Percentiles rank a stretch among this genome's conserved stretches.
Conservation (phyloP, 2,329 filamentous ascomycete species). For the Cladosporium sp. region DNA sequence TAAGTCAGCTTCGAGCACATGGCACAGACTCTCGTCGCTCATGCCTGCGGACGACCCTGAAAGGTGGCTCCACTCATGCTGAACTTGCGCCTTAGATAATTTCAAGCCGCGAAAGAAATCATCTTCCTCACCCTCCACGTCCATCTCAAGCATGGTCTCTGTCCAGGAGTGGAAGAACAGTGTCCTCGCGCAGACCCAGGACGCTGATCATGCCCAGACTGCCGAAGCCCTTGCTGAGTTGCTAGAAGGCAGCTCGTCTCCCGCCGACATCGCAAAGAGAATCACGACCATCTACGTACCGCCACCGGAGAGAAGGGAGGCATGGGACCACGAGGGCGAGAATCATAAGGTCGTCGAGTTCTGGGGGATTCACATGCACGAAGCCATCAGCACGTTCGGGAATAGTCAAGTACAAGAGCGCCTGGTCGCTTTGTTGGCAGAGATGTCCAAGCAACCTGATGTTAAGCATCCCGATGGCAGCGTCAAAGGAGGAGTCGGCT, state of each 20-base stretch:
- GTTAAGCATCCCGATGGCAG: background rate
- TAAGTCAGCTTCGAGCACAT: too few relatives aligned
- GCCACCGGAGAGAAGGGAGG: background rate
- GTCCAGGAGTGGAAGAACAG: background rate
- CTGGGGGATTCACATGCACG: background rate
- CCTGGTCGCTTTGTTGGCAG: background rate
- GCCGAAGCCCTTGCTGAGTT: background rate
- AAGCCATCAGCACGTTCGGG: background rate
- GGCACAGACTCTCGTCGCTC: too few relatives aligned
- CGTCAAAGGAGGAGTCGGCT: background rate
- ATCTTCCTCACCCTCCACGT: too few relatives aligned
- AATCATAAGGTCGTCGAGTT: background rate
- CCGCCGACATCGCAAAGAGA: background rate
- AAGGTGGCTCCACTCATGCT: too few relatives aligned
- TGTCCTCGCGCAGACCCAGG: background rate
- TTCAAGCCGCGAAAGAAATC: too few relatives aligned
- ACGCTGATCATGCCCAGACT: background rate
- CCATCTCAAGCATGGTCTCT: background rate
- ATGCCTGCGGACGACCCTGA: too few relatives aligned
- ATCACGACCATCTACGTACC: background rate
- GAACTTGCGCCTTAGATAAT: too few relatives aligned
- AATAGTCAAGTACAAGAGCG: background rate
- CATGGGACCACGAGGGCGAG: background rate
- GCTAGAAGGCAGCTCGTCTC: background rate
- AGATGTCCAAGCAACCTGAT: background rate